phyloP scores from a whole-genome alignment of 2,329 filamentous ascomycete genomes.

The Penicillium polonicum region DNA sequence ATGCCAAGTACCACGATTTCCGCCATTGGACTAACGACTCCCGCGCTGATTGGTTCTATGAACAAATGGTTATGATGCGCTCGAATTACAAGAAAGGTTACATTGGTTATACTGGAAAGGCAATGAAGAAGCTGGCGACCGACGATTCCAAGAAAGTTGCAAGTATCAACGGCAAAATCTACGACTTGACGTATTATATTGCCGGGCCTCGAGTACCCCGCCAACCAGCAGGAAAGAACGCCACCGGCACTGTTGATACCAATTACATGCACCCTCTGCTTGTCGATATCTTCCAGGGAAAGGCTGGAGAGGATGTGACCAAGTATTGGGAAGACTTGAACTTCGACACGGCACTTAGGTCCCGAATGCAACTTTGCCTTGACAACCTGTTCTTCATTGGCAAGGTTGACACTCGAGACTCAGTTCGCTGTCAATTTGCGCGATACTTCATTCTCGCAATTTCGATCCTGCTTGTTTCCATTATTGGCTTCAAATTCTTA shows the following conservation, averaged over 20 bases:
- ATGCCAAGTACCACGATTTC: conserved; percentile 89
- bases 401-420: conserved; percentile 87
- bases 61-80: conserved; percentile 78
- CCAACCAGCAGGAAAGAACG: conserved; percentile 54
- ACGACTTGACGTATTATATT: conserved; percentile 84
- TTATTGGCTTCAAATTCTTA: conserved; percentile 95
- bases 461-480: conserved; percentile 71
- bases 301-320: conserved; percentile 75
- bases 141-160: conserved; percentile 66
- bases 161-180: conserved; percentile 75
- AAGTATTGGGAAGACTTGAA: conserved; percentile 75
- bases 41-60: conserved; percentile 86
- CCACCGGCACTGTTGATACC: conserved; percentile 53
- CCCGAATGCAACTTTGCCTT: conserved; percentile 75
- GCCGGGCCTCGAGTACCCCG: conserved; percentile 68
- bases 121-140: conserved; percentile 67
- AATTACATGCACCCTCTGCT: conserved; percentile 81
- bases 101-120: conserved; percentile 77
- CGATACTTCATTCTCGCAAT: conserved; percentile 86
- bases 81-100: conserved; percentile 80
- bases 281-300: conserved; percentile 71
- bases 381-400: conserved; percentile 95
- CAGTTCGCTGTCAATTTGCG: conserved; percentile 78
- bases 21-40: conserved; percentile 77
- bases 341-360: conserved; percentile 57